phyloP scores from a whole-genome alignment of 2,329 filamentous ascomycete species.

The Grosmannia serpens region DNA sequence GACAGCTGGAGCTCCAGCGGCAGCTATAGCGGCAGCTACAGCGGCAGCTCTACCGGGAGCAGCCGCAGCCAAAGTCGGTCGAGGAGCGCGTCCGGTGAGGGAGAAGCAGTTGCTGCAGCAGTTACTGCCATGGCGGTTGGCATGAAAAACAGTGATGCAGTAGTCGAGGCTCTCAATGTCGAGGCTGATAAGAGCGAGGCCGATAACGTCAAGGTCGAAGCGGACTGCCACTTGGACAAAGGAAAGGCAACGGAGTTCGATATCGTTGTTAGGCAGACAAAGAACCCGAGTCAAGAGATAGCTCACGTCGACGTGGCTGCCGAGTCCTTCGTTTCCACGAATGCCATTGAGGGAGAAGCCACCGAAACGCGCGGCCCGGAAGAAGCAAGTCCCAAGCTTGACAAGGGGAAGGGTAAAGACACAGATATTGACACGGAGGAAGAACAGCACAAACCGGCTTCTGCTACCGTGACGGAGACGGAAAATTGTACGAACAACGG shows the following conservation, averaged over 20 bases:
- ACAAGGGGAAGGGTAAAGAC: conserved; percentile 10
- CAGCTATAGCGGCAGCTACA: conserved; percentile 17
- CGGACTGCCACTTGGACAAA: not conserved
- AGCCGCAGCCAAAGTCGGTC: conserved; percentile 16
- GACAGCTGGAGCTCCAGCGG: conserved; percentile 15
- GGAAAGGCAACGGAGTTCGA: not conserved
- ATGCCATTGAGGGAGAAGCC: conserved; percentile 1
- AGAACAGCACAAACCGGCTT: not conserved
- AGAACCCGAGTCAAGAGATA: not conserved
- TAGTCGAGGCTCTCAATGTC: not conserved
- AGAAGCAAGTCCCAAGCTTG: conserved; percentile 6
- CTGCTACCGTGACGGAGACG: not conserved
- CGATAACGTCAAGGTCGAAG: not conserved
- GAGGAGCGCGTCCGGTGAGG: not conserved
- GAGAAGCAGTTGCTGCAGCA: not conserved
- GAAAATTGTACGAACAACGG: not conserved
- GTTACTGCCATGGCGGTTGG: not conserved
- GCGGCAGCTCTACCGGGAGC: conserved; percentile 12
- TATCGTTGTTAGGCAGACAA: not conserved
- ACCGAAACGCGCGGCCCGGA: not conserved
- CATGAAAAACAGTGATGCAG: not conserved
- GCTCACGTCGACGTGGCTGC: not conserved
- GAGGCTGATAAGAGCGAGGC: not conserved
- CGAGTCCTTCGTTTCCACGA: not conserved
- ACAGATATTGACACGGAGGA: not conserved